Conservation (phyloP, 352 stramenopile genomes). For the Bremia lactucae region DNA sequence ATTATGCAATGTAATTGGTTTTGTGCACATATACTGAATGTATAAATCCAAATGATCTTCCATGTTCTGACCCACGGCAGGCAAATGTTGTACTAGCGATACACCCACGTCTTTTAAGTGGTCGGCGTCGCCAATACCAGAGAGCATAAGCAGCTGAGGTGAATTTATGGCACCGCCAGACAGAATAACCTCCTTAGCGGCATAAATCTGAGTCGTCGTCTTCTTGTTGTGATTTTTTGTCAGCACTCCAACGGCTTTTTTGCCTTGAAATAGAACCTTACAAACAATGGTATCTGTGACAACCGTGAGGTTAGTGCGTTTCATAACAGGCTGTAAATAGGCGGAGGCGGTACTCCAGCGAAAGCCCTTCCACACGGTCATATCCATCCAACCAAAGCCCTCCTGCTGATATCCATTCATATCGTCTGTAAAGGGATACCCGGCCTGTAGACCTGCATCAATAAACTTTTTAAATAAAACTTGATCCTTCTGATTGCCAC, state of each 20-base stretch:
- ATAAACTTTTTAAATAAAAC: constrained; percentile 87
- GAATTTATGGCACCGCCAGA: constrained; percentile 84
- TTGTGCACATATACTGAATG: constrained; percentile 82
- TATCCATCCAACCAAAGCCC: constrained; percentile 87
- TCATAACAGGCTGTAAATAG: constrained; percentile 63
- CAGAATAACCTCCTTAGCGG: constrained; percentile 82
- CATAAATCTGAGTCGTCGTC: constrained; percentile 33
- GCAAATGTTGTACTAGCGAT: constrained; percentile 61
- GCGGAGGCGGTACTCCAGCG: constrained; percentile 71
- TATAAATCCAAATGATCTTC: constrained; percentile 86
- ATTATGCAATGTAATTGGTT: constrained; percentile 85
- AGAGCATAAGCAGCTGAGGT: constrained; percentile 82
- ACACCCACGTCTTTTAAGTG: constrained; percentile 69
- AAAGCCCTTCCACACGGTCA: constrained; percentile 71
- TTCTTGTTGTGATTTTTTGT: constrained; percentile 52
- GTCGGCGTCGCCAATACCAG: constrained; percentile 66
- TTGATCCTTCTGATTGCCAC: constrained; percentile 67
- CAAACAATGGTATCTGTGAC: constrained; percentile 77
- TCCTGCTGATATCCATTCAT: constrained; percentile 87
- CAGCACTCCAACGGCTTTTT: constrained; percentile 64
- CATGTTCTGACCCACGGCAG: constrained; percentile 81
- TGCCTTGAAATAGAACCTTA: constrained; percentile 77
- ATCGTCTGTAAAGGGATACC: constrained; percentile 81
- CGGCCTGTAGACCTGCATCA: constrained; percentile 72
- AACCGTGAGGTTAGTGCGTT: constrained; percentile 61